phyloP scores from a whole-genome alignment of 2,329 filamentous ascomycete genomes.

The Tolypocladium sp. region DNA sequence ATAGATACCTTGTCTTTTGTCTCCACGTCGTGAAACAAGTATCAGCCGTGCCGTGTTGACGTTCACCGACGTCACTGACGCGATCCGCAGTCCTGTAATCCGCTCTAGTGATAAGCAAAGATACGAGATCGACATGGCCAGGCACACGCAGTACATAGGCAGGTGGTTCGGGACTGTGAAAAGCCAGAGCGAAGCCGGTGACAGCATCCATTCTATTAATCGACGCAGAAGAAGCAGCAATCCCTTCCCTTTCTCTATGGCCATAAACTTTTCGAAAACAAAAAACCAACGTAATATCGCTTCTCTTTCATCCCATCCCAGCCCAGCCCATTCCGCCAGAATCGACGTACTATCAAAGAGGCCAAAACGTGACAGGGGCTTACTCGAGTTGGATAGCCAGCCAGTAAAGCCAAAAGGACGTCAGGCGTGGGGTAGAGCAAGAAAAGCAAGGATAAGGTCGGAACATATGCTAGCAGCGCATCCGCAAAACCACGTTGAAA shows the following conservation, averaged over 20 bases:
- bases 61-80: background rate
- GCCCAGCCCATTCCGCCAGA: background rate
- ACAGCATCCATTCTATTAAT: conserved; percentile 8
- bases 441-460: background rate
- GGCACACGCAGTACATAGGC: background rate
- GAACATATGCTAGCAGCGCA: background rate
- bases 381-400: background rate
- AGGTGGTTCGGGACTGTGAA: background rate
- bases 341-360: conserved; percentile 1
- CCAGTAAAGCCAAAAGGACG: background rate
- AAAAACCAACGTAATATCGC: background rate
- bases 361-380: background rate
- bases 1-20: background rate
- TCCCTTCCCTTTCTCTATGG: conserved; percentile 3
- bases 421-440: background rate
- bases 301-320: background rate
- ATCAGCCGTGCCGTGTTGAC: background rate
- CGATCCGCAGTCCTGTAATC: background rate
- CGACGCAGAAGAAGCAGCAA: conserved; percentile 1
- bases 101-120: background rate
- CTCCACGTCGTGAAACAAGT: background rate
- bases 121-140: background rate
- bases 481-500: background rate
- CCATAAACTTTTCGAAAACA: conserved; percentile 7
- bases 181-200: conserved; percentile 3